phyloP scores from a whole-genome alignment of 2,329 filamentous ascomycete genomes.

The Hymenoscyphus linearis region DNA sequence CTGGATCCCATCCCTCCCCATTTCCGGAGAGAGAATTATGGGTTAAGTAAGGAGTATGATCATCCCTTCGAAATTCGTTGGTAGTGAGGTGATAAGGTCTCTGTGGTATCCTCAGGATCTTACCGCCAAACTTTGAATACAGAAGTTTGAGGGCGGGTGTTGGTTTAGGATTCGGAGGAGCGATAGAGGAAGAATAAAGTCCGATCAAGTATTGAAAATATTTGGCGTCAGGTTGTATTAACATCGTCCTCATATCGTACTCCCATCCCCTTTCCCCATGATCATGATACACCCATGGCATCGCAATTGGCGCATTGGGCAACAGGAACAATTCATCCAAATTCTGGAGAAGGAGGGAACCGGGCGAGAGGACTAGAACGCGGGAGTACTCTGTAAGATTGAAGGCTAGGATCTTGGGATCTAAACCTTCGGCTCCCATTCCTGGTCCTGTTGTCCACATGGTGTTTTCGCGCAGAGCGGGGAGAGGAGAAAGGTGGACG shows the following conservation, averaged over 20 bases:
- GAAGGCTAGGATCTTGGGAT: slow-evolving; percentile 28
- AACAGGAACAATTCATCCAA: slow-evolving; percentile 29
- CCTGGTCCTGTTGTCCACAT: slow-evolving; percentile 16
- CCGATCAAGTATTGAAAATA: slow-evolving; percentile 19
- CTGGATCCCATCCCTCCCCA: slow-evolving; percentile 48
- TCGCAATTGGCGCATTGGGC: slow-evolving; percentile 23
- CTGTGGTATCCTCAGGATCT: slow-evolving; percentile 37
- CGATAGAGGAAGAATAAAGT: slow-evolving; percentile 43
- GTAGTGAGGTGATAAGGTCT: slow-evolving; percentile 41
- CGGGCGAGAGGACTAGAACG: slow-evolving; percentile 24
- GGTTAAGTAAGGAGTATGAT: slow-evolving; percentile 45
- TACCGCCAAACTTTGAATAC: neutral
- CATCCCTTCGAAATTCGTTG: slow-evolving; percentile 45
- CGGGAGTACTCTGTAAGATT: slow-evolving; percentile 27
- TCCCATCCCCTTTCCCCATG: slow-evolving; percentile 19
- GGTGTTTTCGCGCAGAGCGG: slow-evolving; percentile 16
- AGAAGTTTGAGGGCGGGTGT: neutral
- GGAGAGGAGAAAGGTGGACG: slow-evolving; percentile 24
- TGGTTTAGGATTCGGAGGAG: slow-evolving; percentile 41
- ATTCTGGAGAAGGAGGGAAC: slow-evolving; percentile 21
- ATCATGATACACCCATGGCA: slow-evolving; percentile 26
- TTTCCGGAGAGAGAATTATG: slow-evolving; percentile 35
- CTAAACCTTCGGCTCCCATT: slow-evolving; percentile 11
- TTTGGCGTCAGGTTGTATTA: slow-evolving; percentile 20
- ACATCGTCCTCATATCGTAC: slow-evolving; percentile 24